A percentile compares a stretch with the other conserved stretches of the same genome.
Conservation (phyloP, 1,284 basidiomycete species). For the Ceratobasidium papillatum region DNA sequence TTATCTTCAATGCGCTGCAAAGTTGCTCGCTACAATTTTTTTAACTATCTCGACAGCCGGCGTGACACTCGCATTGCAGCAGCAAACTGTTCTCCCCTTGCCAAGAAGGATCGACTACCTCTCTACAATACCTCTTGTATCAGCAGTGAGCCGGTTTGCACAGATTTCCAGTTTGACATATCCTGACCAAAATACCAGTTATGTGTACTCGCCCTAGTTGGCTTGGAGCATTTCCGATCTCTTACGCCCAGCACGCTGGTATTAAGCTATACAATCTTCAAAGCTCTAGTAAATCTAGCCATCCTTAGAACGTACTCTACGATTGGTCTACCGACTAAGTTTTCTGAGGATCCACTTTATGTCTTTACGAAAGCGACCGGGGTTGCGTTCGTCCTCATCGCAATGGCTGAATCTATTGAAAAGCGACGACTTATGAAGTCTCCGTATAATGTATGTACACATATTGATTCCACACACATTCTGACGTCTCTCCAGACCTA, state of each 20-base stretch:
- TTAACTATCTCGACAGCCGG: background rate
- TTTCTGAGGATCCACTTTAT: background rate
- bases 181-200: background rate
- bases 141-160: background rate
- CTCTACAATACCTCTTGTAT: background rate
- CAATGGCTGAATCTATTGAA: slow-evolving; percentile 3
- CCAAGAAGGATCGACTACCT: background rate
- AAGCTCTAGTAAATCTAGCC: background rate
- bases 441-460: background rate
- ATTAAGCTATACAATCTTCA: slow-evolving; percentile 4
- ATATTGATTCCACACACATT: background rate
- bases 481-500: background rate
- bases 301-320: background rate
- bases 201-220: background rate
- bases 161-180: background rate
- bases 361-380: background rate
- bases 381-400: background rate
- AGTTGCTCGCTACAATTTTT: background rate
- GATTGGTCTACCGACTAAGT: background rate
- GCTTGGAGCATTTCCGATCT: slow-evolving; percentile 18
- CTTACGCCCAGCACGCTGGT: slow-evolving; percentile 2
- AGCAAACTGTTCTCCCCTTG: background rate
- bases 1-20: background rate
- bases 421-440: slow-evolving; percentile 9
- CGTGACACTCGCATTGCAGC: background rate